Evolutionary conservation across 371 early-diverging fungal genomes (phyloP).

Genomic region (Dichotomocladium elegans): DNA sequence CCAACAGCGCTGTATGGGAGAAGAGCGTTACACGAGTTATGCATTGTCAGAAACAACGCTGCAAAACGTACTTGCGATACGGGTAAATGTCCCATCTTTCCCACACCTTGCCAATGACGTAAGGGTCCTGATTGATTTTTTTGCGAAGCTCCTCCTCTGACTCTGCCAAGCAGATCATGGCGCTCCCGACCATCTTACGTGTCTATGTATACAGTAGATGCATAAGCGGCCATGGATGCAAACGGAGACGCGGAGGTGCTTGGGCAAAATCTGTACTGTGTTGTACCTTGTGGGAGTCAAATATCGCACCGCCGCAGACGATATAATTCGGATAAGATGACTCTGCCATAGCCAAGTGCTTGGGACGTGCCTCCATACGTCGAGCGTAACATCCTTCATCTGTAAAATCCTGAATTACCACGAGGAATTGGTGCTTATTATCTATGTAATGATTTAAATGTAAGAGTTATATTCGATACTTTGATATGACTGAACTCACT

Average conservation of each 20-base stretch:
- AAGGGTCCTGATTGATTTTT: constrained; percentile 41
- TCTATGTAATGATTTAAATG: no score
- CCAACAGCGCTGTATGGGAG: constrained; percentile 4
- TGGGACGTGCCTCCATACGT: constrained; percentile 12
- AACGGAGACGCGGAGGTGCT: no score
- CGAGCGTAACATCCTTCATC: constrained; percentile 7
- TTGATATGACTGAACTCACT: no score
- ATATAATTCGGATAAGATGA: constrained; percentile 2
- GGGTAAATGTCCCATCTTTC: constrained; percentile 45
- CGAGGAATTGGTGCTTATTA: constrained; percentile 13
- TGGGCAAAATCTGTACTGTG: no score
- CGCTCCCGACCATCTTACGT: constrained; percentile 50
- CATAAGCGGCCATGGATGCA: no score
- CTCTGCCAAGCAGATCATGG: constrained; percentile 49
- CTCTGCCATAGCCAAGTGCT: constrained; percentile 11
- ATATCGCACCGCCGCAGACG: constrained; percentile 14
- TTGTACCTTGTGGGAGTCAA: constrained; percentile 13
- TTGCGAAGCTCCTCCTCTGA: constrained; percentile 33
- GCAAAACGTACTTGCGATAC: constrained; percentile 16
- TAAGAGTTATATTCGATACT: no score
- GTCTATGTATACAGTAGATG: no score
- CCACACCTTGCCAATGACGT: constrained; percentile 58
- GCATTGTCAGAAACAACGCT: background rate
- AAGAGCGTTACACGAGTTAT: background rate
- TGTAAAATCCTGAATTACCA: constrained; percentile 14